Percentiles rank a stretch among this genome's conserved stretches.
phyloP scores from a whole-genome alignment of 139 green algal genomes.

The Astrephomene gubernaculifera region DNA sequence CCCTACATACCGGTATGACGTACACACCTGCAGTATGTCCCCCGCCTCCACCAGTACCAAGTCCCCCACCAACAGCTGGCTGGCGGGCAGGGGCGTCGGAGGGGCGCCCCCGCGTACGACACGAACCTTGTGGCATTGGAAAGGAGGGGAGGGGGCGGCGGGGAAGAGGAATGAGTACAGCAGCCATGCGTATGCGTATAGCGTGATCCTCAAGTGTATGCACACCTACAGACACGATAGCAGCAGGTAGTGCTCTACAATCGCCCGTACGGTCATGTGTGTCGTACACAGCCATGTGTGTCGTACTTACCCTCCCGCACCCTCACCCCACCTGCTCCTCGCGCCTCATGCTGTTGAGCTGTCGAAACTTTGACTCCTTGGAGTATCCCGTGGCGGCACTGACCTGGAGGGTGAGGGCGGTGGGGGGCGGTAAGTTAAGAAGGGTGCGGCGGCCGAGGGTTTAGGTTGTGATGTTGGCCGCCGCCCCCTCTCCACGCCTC shows the following conservation, averaged over 20 bases:
- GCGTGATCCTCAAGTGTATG: no score
- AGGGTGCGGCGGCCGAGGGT: no score
- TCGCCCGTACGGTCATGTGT: no score
- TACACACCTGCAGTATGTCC: slow-evolving; percentile 79
- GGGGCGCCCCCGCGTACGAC: slow-evolving; percentile 7
- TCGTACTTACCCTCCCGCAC: no score
- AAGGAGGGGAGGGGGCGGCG: background rate
- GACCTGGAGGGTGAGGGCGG: background rate
- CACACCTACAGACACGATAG: no score
- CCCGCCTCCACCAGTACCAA: slow-evolving; percentile 84
- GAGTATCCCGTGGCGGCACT: slow-evolving; percentile 88
- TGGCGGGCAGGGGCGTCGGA: background rate
- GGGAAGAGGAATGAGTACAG: background rate
- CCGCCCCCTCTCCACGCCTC: background rate
- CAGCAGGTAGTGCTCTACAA: no score
- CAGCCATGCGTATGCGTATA: no score
- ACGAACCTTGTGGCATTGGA: background rate
- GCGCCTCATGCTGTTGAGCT: slow-evolving; percentile 75
- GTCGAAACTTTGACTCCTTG: slow-evolving; percentile 90
- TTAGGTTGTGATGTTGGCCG: background rate
- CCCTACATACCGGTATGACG: no score
- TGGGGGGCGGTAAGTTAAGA: background rate
- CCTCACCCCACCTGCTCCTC: slow-evolving; percentile 65
- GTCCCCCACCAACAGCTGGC: slow-evolving; percentile 83
- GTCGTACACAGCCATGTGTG: no score